These are phyloP conservation scores for Penicillium sp. DNA, from an alignment of 2,329 filamentous ascomycete species.

Conservation along the genomic window DNA sequence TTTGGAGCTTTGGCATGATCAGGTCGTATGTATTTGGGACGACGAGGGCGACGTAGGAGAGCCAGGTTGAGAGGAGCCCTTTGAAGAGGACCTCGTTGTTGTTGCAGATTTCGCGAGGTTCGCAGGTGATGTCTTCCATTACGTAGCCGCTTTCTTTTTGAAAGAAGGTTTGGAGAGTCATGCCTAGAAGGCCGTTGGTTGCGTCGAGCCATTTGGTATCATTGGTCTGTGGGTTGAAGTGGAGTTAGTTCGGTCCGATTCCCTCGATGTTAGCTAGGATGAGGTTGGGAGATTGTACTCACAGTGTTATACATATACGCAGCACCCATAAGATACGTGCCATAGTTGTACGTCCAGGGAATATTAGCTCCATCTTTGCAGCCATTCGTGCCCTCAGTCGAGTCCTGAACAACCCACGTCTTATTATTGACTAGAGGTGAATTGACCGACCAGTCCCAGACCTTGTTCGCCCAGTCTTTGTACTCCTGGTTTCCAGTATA, in stretches of 20 bases:
- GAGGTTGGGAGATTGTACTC: slow-evolving; percentile 25
- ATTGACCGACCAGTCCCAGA: slow-evolving; percentile 63
- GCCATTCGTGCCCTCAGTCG: slow-evolving; percentile 57
- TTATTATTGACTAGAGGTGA: slow-evolving; percentile 64
- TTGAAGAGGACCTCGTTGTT: slow-evolving; percentile 75
- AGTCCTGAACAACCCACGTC: slow-evolving; percentile 66
- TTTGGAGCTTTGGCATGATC: slow-evolving; percentile 62
- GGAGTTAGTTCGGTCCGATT: neutral
- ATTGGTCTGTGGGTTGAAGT: slow-evolving; percentile 43
- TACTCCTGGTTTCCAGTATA: slow-evolving; percentile 68
- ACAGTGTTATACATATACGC: slow-evolving; percentile 71
- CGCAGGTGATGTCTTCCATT: slow-evolving; percentile 57
- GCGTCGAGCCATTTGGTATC: slow-evolving; percentile 59
- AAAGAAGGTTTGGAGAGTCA: slow-evolving; percentile 56
- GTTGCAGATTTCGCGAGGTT: slow-evolving; percentile 55
- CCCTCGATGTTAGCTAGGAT: neutral
- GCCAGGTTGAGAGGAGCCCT: slow-evolving; percentile 69
- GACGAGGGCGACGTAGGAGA: slow-evolving; percentile 64
- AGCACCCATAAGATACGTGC: slow-evolving; percentile 61
- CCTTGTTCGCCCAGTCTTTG: slow-evolving; percentile 62
- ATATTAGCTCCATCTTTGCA: slow-evolving; percentile 65
- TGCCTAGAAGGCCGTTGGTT: slow-evolving; percentile 59
- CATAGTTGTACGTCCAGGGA: slow-evolving; percentile 71
- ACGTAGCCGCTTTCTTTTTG: slow-evolving; percentile 38
- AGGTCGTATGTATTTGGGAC: slow-evolving; percentile 60